These are phyloP conservation scores for Sarocladiaceae sp. DNA, from an alignment of 2,329 filamentous ascomycete species.

Conservation along the genomic window DNA sequence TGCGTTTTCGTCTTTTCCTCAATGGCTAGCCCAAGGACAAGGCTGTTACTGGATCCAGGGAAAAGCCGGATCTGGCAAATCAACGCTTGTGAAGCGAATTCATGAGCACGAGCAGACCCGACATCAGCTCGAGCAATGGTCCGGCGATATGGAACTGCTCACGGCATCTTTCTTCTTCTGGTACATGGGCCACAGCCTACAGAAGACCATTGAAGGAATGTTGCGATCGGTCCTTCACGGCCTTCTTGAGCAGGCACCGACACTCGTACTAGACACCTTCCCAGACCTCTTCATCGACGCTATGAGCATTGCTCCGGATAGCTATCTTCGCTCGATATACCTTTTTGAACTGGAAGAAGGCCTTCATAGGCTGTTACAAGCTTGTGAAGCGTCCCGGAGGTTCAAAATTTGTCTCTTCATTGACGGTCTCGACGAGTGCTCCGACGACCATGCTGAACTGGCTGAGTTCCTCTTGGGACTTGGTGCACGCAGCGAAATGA, in stretches of 20 bases:
- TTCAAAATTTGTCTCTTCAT: constrained; percentile 15
- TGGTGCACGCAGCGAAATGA: background rate
- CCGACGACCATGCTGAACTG: constrained; percentile 2
- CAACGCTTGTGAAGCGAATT: constrained; percentile 36
- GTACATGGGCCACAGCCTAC: constrained; percentile 22
- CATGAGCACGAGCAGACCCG: constrained; percentile 15
- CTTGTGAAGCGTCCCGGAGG: background rate
- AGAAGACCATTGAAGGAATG: constrained; percentile 31
- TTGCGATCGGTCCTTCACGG: constrained; percentile 12
- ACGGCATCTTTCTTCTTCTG: constrained; percentile 31
- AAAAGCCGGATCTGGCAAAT: constrained; percentile 38
- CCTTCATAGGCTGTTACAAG: background rate
- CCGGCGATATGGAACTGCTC: constrained; percentile 15
- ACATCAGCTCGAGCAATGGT: constrained; percentile 23
- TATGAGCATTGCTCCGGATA: background rate
- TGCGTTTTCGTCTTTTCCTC: constrained; percentile 9
- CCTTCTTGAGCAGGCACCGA: constrained; percentile 26
- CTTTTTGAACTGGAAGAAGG: background rate
- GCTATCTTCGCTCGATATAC: background rate
- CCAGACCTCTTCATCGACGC: constrained; percentile 2
- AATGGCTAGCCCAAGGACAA: constrained; percentile 21
- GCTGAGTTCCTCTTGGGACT: background rate
- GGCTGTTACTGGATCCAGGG: constrained; percentile 30
- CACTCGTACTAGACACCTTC: constrained; percentile 11
- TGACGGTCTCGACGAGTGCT: constrained; percentile 22